Percentiles rank a stretch among this genome's conserved stretches.
Evolutionary conservation across 768 basidiomycete genomes (phyloP).

Genomic region (Pleurotus tuber-regium): DNA sequence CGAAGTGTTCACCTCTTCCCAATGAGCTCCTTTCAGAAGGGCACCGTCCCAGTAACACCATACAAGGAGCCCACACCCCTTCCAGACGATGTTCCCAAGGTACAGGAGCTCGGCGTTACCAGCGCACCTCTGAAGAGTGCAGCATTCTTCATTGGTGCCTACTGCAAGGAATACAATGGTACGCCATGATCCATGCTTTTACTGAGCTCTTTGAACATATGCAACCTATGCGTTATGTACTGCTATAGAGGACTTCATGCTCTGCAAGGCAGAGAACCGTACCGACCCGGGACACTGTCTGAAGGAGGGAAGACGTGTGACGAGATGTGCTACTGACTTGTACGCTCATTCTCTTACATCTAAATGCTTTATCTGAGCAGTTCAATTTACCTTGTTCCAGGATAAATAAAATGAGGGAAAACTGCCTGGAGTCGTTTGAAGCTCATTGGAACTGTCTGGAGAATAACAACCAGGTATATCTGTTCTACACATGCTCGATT

Average conservation of each 20-base stretch:
- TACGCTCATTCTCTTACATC: slow-evolving; percentile 43
- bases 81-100: slow-evolving; percentile 65
- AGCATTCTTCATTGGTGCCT: slow-evolving; percentile 93
- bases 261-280: slow-evolving; percentile 91
- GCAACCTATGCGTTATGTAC: neutral
- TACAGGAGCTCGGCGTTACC: slow-evolving; percentile 84
- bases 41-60: slow-evolving; percentile 43
- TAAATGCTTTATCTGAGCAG: too few species aligned
- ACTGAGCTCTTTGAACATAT: slow-evolving; percentile 6
- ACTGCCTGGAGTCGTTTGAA: slow-evolving; percentile 84
- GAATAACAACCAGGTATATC: slow-evolving; percentile 84
- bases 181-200: slow-evolving; percentile 24
- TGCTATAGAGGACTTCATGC: slow-evolving; percentile 85
- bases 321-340: slow-evolving; percentile 93
- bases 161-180: slow-evolving; percentile 98
- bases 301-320: slow-evolving; percentile 94
- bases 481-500: too few species aligned
- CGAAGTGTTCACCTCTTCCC: slow-evolving; percentile 28
- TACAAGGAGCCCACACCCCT: slow-evolving; percentile 67
- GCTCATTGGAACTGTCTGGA: slow-evolving; percentile 95
- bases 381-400: too few species aligned
- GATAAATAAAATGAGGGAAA: slow-evolving; percentile 90
- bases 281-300: slow-evolving; percentile 85
- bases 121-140: slow-evolving; percentile 95
- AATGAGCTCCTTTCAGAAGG: slow-evolving; percentile 54